phyloP scores from a whole-genome alignment of 768 basidiomycete genomes.

The Paxillus rubicundulus region DNA sequence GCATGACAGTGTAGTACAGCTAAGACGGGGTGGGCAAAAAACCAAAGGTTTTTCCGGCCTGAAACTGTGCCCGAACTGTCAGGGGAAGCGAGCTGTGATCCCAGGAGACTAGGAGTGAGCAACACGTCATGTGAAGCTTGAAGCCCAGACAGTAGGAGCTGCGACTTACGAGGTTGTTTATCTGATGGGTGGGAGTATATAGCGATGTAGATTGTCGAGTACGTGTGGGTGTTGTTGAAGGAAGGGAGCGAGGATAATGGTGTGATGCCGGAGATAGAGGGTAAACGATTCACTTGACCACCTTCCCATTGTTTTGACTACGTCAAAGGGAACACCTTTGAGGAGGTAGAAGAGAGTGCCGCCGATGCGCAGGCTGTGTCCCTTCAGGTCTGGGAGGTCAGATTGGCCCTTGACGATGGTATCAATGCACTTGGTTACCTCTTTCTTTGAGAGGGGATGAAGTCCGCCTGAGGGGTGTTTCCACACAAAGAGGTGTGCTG shows the following conservation, averaged over 20 bases:
- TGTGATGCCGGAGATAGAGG: slow-evolving; percentile 30
- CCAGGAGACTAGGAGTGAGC: not conserved
- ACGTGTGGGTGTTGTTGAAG: slow-evolving; percentile 11
- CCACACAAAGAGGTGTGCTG: too few relatives aligned
- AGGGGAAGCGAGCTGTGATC: not conserved
- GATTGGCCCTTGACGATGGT: not conserved
- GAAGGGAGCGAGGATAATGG: slow-evolving; percentile 25
- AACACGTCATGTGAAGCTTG: not conserved
- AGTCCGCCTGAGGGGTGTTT: too few relatives aligned
- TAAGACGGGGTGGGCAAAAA: too few relatives aligned
- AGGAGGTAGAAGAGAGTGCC: slow-evolving; percentile 29
- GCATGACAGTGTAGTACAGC: too few relatives aligned
- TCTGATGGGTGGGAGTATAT: not conserved
- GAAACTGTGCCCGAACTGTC: too few relatives aligned
- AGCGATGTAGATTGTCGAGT: not conserved
- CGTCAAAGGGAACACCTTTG: slow-evolving; percentile 26
- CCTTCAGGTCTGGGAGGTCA: slow-evolving; percentile 8
- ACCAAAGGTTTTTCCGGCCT: too few relatives aligned
- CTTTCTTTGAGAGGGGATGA: not conserved
- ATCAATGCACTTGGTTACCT: slow-evolving; percentile 22
- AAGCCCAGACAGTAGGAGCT: not conserved
- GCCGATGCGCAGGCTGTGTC: slow-evolving; percentile 32
- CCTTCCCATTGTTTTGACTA: slow-evolving; percentile 32
- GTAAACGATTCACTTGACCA: slow-evolving; percentile 35
- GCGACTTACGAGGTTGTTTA: not conserved